These are phyloP conservation scores for Xylaria sp. DNA, from an alignment of 2,329 filamentous ascomycete species.

Conservation along the genomic window DNA sequence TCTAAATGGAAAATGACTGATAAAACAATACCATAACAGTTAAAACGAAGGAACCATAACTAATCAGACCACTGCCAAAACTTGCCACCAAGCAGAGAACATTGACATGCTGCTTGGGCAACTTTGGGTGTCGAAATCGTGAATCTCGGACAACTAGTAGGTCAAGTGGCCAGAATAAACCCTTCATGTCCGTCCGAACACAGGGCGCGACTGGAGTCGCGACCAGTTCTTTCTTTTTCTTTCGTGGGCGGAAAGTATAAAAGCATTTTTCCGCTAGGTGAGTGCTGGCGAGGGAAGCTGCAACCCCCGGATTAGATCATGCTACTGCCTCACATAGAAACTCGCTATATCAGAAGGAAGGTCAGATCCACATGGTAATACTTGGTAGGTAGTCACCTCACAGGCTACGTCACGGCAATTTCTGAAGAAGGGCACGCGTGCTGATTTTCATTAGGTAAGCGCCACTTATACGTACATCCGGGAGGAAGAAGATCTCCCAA, in stretches of 20 bases:
- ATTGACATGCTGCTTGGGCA: slow-evolving; percentile 7
- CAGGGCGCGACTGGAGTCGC: neutral
- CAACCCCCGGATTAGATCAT: neutral
- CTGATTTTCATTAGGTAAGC: slow-evolving; percentile 14
- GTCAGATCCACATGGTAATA: neutral
- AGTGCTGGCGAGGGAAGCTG: neutral
- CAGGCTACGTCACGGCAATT: neutral
- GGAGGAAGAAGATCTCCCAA: slow-evolving; percentile 6
- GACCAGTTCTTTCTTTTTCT: neutral
- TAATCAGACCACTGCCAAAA: slow-evolving; percentile 11
- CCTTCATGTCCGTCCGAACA: neutral
- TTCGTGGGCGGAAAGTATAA: neutral
- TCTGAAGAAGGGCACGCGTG: slow-evolving; percentile 16
- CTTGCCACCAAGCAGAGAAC: slow-evolving; percentile 8
- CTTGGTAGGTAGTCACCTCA: neutral
- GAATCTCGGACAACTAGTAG: neutral
- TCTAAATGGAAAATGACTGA: neutral
- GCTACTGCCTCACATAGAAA: slow-evolving; percentile 16
- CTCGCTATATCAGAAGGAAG: neutral
- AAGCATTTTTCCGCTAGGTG: neutral
- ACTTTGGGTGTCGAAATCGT: neutral
- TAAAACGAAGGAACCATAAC: slow-evolving; percentile 6
- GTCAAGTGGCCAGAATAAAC: neutral
- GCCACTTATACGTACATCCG: slow-evolving; percentile 1
- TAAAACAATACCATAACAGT: slow-evolving; percentile 9